Conservation (phyloP, 257 asterid species). For the Przewalskia tangutica region DNA sequence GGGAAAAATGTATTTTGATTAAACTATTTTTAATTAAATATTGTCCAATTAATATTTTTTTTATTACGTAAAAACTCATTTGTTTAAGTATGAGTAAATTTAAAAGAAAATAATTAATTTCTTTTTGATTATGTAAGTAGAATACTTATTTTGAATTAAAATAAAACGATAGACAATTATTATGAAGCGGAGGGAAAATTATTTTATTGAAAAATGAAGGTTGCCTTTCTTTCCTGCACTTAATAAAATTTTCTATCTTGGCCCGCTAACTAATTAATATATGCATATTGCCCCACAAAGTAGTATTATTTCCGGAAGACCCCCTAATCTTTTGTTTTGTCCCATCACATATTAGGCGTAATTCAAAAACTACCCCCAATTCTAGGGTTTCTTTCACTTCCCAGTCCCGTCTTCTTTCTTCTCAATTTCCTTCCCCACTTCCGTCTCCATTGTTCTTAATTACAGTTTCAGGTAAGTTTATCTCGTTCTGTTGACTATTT, state of each 20-base stretch:
- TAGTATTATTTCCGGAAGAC: neutral
- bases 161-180: too few relatives aligned
- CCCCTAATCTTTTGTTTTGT: neutral
- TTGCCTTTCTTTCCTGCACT: neutral
- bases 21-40: too few relatives aligned
- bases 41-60: too few relatives aligned
- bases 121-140: too few relatives aligned
- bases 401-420: slow-evolving; percentile 22
- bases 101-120: too few relatives aligned
- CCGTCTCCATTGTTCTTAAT: neutral
- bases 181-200: too few relatives aligned
- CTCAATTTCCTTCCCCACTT: slow-evolving; percentile 13
- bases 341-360: slow-evolving; percentile 12
- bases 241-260: neutral
- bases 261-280: neutral
- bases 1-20: too few relatives aligned
- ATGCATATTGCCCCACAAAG: neutral
- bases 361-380: slow-evolving; percentile 39
- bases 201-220: too few relatives aligned
- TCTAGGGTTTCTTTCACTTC: slow-evolving; percentile 40
- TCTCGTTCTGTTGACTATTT: neutral
- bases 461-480: slow-evolving; percentile 25
- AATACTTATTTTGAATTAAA: too few relatives aligned
- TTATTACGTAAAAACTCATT: too few relatives aligned
- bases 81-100: too few relatives aligned